Evolutionary conservation across 2,329 filamentous ascomycete species (phyloP).

Genomic region (Pseudogymnoascus sp.): DNA sequence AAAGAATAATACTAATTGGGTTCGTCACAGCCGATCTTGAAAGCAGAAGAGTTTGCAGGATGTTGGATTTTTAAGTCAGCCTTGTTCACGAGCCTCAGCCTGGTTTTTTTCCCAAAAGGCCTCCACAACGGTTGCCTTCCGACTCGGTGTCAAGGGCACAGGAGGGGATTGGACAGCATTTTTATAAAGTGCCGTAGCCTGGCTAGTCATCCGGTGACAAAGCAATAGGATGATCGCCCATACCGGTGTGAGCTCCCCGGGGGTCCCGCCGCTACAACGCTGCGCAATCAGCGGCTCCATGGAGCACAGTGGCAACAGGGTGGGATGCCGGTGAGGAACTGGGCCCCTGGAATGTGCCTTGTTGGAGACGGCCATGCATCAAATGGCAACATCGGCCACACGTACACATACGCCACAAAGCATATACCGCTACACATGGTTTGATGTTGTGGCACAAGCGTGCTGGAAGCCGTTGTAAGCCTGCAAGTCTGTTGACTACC

Average conservation of each 20-base stretch:
- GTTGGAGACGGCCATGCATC: neutral
- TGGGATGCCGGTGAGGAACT: neutral
- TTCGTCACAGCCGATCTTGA: neutral
- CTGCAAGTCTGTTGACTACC: neutral
- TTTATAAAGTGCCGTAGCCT: neutral
- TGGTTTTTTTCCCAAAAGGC: neutral
- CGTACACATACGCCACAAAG: neutral
- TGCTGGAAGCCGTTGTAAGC: neutral
- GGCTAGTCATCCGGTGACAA: neutral
- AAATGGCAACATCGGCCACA: neutral
- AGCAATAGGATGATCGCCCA: neutral
- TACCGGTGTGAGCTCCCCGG: neutral
- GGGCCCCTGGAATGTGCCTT: neutral
- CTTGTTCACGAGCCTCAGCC: neutral
- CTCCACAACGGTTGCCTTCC: neutral
- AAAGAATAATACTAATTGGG: neutral
- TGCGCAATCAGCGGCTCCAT: neutral
- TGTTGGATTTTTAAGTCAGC: neutral
- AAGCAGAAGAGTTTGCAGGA: neutral
- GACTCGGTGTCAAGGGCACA: neutral
- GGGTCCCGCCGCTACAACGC: neutral
- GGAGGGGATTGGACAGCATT: neutral
- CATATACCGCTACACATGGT: neutral
- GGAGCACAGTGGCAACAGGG: neutral
- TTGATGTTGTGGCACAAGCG: neutral